These are phyloP conservation scores for Piper longum DNA, from an alignment of 164 flowering plant species.

Conservation along the genomic window DNA sequence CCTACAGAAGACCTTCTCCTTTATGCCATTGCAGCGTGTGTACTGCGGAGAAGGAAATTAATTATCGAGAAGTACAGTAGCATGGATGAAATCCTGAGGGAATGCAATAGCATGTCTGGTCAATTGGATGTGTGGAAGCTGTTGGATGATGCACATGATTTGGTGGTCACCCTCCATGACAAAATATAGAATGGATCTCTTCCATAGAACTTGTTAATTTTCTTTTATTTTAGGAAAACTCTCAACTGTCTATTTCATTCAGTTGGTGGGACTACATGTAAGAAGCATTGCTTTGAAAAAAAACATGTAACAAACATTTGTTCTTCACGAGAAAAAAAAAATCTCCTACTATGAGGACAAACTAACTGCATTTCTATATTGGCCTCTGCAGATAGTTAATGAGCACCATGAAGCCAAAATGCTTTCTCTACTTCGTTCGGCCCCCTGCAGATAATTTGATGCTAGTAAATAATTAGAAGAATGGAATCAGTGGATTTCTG, in stretches of 20 bases:
- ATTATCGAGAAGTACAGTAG: slow-evolving; percentile 77
- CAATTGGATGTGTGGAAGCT: slow-evolving; percentile 94
- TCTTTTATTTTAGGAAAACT: not conserved
- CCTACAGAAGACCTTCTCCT: slow-evolving; percentile 85
- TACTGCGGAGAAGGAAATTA: slow-evolving; percentile 71
- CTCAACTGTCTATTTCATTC: slow-evolving; percentile 1
- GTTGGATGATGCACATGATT: slow-evolving; percentile 76
- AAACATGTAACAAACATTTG: slow-evolving; percentile 2
- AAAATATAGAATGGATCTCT: slow-evolving; percentile 27
- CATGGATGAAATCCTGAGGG: slow-evolving; percentile 91
- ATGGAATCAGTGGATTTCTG: no score
- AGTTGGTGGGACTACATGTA: not conserved
- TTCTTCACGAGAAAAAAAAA: not conserved
- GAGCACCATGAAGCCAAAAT: no score
- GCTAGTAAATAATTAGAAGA: no score
- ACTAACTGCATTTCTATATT: no score
- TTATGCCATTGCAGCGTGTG: slow-evolving; percentile 90
- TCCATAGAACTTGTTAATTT: not conserved
- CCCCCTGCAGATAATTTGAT: no score
- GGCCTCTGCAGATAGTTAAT: no score
- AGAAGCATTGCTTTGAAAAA: not conserved
- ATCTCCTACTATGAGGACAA: not conserved
- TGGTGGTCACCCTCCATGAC: slow-evolving; percentile 74
- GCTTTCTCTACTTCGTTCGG: no score
- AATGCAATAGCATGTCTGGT: slow-evolving; percentile 90